Percentiles rank a stretch among this genome's conserved stretches.
Conservation (phyloP, 768 basidiomycete species). For the Cyathus striatus region DNA sequence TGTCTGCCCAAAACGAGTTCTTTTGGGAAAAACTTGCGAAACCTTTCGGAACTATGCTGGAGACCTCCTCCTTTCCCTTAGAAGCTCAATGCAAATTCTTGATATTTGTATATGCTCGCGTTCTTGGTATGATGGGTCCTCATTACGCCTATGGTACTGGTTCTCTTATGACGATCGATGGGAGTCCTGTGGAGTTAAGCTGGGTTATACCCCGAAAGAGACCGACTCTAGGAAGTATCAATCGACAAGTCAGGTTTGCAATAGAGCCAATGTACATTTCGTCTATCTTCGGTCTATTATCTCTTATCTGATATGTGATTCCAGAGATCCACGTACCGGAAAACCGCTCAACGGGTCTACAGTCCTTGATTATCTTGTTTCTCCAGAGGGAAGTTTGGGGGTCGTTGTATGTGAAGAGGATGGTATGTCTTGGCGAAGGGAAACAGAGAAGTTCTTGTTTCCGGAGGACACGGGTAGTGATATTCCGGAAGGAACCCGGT, state of each 20-base stretch:
- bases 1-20: constrained; percentile 8
- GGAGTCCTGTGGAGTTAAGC: constrained; percentile 25
- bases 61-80: constrained; percentile 17
- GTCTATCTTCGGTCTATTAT: neutral
- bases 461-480: constrained; percentile 11
- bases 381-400: constrained; percentile 20
- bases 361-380: constrained; percentile 21
- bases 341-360: constrained; percentile 14
- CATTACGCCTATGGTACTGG: constrained; percentile 12
- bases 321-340: constrained; percentile 21
- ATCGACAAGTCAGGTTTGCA: constrained; percentile 23
- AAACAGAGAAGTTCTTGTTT: constrained; percentile 21
- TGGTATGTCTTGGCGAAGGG: constrained; percentile 20
- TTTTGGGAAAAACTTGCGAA: constrained; percentile 20
- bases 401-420: constrained; percentile 14
- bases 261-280: constrained; percentile 25
- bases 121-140: constrained; percentile 24
- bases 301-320: neutral
- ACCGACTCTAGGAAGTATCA: constrained; percentile 7
- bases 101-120: constrained; percentile 22
- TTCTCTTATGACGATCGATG: constrained; percentile 25
- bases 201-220: constrained; percentile 22
- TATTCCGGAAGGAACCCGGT: constrained; percentile 15
- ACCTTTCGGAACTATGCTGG: constrained; percentile 24
- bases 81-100: constrained; percentile 19